phyloP scores from a whole-genome alignment of 345 rosid genomes.

The Eucalyptus albens region DNA sequence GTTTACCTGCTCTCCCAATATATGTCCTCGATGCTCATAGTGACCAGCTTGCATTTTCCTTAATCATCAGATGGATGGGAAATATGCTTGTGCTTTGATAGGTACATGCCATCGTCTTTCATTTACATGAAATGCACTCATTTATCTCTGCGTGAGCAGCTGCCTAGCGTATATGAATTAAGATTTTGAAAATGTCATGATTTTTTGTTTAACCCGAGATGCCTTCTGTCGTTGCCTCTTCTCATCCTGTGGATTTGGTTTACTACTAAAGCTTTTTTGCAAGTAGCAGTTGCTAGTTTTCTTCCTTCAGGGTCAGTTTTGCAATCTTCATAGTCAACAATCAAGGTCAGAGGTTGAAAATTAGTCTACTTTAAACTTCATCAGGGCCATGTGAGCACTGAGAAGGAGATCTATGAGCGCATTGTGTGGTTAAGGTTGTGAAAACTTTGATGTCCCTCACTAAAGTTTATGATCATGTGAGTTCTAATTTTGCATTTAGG shows the following conservation, averaged over 20 bases:
- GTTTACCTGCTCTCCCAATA: neutral
- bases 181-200: neutral
- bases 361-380: neutral
- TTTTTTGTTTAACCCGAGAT: neutral
- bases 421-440: neutral
- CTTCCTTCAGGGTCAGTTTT: neutral
- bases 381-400: neutral
- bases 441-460: neutral
- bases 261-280: neutral
- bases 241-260: neutral
- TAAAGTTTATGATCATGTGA: neutral
- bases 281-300: neutral
- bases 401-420: neutral
- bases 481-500: neutral
- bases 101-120: neutral
- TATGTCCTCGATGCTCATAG: neutral
- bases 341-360: neutral
- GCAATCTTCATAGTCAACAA: neutral
- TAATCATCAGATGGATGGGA: neutral
- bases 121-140: neutral
- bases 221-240: neutral
- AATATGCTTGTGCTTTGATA: neutral
- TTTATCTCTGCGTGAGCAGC: neutral
- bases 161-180: neutral
- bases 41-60: neutral